Conservation (phyloP, 108 stramenopile species). For the Nitzschia palea region DNA sequence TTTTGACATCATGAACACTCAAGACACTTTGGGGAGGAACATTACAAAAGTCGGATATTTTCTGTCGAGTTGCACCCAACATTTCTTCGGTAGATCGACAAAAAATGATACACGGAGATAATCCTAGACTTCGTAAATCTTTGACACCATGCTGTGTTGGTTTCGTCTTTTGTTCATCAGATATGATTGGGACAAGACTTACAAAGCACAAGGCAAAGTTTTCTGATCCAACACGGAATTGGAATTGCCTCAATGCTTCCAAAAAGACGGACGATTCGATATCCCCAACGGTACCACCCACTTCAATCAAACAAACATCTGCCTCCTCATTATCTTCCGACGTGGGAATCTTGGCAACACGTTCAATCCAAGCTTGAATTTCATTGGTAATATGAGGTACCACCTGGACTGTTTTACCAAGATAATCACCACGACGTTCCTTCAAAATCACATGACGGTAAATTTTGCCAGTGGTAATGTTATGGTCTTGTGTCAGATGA, state of each 20-base stretch:
- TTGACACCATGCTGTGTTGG: slow-evolving; percentile 99
- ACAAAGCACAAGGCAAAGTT: slow-evolving; percentile 97
- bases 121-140: slow-evolving; percentile 91
- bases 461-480: slow-evolving; percentile 97
- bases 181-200: slow-evolving; percentile 93
- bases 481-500: slow-evolving; percentile 88
- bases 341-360: slow-evolving; percentile 77
- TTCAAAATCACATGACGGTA: slow-evolving; percentile 92
- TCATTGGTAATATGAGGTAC: slow-evolving; percentile 93
- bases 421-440: slow-evolving; percentile 96
- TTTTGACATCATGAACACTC: slow-evolving; percentile 96
- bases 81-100: slow-evolving; percentile 88
- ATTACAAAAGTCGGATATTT: slow-evolving; percentile 97
- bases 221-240: slow-evolving; percentile 94
- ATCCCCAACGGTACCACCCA: slow-evolving; percentile 99
- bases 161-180: slow-evolving; percentile 99
- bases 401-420: slow-evolving; percentile 98
- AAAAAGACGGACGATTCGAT: slow-evolving; percentile 94
- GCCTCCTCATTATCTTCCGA: slow-evolving; percentile 59
- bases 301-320: slow-evolving; percentile 98
- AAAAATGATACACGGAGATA: slow-evolving; percentile 94
- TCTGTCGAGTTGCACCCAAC: slow-evolving; percentile 80
- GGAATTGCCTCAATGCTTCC: slow-evolving; percentile 98
- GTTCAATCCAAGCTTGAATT: slow-evolving; percentile 87
- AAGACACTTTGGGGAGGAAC: slow-evolving; percentile 85